Percentiles rank a stretch among this genome's conserved stretches.
These are phyloP conservation scores for Myxozyma udenii DNA, from an alignment of 805 yeast species.

Conservation along the genomic window DNA sequence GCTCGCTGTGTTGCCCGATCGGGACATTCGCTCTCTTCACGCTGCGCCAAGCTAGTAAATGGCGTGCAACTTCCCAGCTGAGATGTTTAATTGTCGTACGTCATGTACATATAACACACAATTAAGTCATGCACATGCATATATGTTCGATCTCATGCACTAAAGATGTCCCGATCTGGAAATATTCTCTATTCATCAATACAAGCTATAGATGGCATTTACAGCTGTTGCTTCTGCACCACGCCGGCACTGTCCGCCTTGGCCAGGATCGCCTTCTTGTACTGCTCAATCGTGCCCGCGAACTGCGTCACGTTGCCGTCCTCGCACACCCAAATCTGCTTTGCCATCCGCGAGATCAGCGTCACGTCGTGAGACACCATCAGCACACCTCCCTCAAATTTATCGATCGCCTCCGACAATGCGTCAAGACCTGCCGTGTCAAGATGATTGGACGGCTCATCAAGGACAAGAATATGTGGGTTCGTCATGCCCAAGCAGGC, in stretches of 20 bases:
- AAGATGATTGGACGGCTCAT: slow-evolving; percentile 97
- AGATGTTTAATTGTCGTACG: too few species aligned
- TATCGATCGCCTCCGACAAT: slow-evolving; percentile 78
- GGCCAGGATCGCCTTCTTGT: slow-evolving; percentile 80
- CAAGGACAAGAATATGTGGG: slow-evolving; percentile 88
- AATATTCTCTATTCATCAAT: too few species aligned
- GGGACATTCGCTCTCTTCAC: too few species aligned
- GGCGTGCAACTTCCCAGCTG: too few species aligned
- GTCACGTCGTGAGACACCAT: slow-evolving; percentile 98
- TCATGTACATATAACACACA: too few species aligned
- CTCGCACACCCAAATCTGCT: slow-evolving; percentile 95
- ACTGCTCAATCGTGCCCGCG: slow-evolving; percentile 79
- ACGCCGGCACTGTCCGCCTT: slow-evolving; percentile 84
- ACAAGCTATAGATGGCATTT: too few species aligned
- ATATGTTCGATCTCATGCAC: too few species aligned
- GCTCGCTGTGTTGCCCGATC: slow-evolving; percentile 8
- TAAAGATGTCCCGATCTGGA: too few species aligned
- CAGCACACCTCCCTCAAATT: slow-evolving; percentile 90
- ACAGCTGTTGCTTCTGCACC: slow-evolving; percentile 68
- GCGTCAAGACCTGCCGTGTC: slow-evolving; percentile 99
- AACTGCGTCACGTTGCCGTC: slow-evolving; percentile 73
- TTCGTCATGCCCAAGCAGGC: slow-evolving; percentile 87
- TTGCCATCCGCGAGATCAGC: slow-evolving; percentile 82
- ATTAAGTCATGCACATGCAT: too few species aligned
- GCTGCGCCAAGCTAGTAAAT: too few species aligned